Conservation (phyloP, 192 early-diverging fungal genomes). For the Podila clonocystis region DNA sequence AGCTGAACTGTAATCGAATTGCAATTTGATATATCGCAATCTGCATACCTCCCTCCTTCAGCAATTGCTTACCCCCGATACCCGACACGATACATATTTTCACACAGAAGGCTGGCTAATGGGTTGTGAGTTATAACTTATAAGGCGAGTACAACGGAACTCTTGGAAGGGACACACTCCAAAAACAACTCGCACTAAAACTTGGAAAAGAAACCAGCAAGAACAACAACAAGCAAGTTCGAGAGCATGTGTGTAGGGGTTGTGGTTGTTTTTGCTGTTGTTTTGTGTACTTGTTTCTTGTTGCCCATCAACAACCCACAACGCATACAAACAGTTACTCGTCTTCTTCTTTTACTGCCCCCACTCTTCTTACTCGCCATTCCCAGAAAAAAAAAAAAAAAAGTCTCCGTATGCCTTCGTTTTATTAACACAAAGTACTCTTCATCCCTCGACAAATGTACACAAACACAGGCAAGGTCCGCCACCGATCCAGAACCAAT, state of each 20-base stretch:
- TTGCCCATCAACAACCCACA: not conserved
- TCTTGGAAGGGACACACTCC: not conserved
- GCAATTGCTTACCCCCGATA: no score
- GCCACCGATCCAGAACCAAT: constrained; percentile 2
- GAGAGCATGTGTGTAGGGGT: no score
- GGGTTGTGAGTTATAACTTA: no score
- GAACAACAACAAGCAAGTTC: not conserved
- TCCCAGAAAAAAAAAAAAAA: no score
- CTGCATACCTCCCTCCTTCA: no score
- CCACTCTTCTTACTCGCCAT: no score
- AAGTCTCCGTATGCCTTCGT: no score
- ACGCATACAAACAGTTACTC: not conserved
- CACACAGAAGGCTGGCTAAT: no score
- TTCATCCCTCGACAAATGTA: not conserved
- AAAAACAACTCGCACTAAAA: no score
- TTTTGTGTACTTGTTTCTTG: not conserved
- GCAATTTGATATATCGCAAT: no score
- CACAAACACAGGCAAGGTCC: not conserved
- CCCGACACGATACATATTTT: not conserved
- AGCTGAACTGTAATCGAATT: constrained; percentile 16
- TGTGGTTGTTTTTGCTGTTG: not conserved
- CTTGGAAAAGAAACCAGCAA: not conserved
- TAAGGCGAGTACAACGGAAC: no score
- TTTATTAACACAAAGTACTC: not conserved
- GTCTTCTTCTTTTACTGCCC: not conserved